Evolutionary conservation across 2,329 filamentous ascomycete species (phyloP).

Genomic region (Cladophialophora carrionii): DNA sequence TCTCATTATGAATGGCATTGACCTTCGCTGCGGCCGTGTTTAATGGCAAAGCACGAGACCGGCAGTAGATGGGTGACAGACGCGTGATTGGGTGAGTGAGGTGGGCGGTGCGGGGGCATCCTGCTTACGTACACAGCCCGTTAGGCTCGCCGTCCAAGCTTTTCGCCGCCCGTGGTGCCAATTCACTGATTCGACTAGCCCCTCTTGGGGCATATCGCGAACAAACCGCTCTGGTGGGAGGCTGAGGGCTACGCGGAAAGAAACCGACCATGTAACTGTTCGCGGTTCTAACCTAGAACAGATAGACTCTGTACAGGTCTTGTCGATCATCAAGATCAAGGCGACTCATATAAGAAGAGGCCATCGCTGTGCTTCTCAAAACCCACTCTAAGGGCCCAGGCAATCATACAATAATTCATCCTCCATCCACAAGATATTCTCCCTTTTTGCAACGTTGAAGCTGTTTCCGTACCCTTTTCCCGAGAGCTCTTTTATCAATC

Average conservation of each 20-base stretch:
- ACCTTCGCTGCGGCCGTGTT: neutral
- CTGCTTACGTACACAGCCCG: constrained; percentile 1
- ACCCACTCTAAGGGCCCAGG: neutral
- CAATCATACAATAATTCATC: neutral
- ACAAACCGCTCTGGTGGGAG: neutral
- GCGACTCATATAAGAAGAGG: neutral
- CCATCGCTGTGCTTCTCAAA: neutral
- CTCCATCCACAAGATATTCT: neutral
- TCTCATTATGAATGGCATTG: neutral
- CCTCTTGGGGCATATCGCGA: constrained; percentile 19
- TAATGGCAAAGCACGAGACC: neutral
- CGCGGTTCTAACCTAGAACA: constrained; percentile 18
- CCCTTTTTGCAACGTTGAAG: neutral
- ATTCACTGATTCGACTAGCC: constrained; percentile 4
- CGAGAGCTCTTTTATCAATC: neutral
- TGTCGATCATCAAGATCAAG: neutral
- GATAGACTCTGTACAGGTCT: neutral
- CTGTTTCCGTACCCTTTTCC: neutral
- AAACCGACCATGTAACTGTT: constrained; percentile 5
- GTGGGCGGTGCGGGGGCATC: neutral
- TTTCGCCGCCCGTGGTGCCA: constrained; percentile 10
- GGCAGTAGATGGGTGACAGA: neutral
- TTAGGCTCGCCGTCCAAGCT: constrained; percentile 8
- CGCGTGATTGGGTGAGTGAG: neutral
- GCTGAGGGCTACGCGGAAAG: constrained; percentile 10